Evolutionary conservation across 2,329 filamentous ascomycete species (phyloP), one percentile per base, ranked within the genome.

Genomic region (Fusarium bactridioides): DNA sequence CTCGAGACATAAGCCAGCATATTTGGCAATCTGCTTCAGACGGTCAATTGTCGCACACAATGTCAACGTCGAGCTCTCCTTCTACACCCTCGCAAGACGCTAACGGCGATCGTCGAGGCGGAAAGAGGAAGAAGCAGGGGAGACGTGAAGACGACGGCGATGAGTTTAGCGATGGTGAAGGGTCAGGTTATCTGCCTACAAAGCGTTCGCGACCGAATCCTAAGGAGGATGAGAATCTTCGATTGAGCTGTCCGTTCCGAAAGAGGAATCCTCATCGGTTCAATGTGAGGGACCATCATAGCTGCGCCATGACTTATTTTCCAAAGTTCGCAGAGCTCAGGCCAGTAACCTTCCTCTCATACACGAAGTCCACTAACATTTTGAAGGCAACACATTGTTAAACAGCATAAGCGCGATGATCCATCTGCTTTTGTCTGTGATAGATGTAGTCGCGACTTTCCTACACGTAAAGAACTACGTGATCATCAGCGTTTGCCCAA

Each of bases 221-320:
- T 0, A 77, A 72, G 40, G 82, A 83, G 0, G 82, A 83, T 3
- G 82, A 82, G 56, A 82, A 81, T 47, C 74, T 83, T 8, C 79
- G 82, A 5, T 70, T 83, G 9, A 84, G 83, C 57, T 86, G 84
- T 61, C 84, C 84, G 3, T 86, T 82, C 44, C 78, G 84, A 37
- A 84, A 84, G 72, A 79, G 84, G 18, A 85, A 86, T 45, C 83
- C 84, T 3, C 78, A 79, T 38, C 80, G 83, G 3, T 86, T 85
- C 72, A 85, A 86, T 40, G 82, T 86, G 47, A 79, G 84, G 8
- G 84, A 85, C 47, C 81, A 85, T 41, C 81, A 85, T 56, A 79
- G 79, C 25, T 86, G 84, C 66, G 83, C 84, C 21, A 83, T 83
- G 78, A 83, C 80, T 1, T 83, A 82, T 37, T 85, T 85, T 41